A percentile compares a stretch with the other conserved stretches of the same genome.
These are phyloP conservation scores for Trichoderma parareesei DNA, from an alignment of 495 filamentous ascomycete genomes.

Conservation along the genomic window DNA sequence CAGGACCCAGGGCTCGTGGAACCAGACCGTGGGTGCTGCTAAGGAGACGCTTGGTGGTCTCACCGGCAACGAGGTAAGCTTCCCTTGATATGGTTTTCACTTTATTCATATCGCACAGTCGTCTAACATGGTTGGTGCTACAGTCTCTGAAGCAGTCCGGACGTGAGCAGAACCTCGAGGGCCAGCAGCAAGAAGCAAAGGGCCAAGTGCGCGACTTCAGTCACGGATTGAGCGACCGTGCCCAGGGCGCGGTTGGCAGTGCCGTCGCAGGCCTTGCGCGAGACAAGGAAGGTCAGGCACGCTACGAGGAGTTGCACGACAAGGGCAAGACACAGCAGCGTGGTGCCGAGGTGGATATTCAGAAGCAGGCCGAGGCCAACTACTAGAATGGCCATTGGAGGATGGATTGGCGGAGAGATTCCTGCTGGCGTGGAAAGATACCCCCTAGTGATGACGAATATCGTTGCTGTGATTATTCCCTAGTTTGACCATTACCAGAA, in stretches of 20 bases:
- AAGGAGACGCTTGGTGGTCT: slow-evolving; percentile 77
- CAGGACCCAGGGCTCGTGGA: slow-evolving; percentile 65
- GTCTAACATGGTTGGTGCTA: background rate
- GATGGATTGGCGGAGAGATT: background rate
- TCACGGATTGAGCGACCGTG: slow-evolving; percentile 62
- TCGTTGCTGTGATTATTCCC: background rate
- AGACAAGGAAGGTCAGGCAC: slow-evolving; percentile 52
- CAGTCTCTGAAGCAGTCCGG: slow-evolving; percentile 62
- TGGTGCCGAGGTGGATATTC: slow-evolving; percentile 74
- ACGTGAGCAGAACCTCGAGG: slow-evolving; percentile 67
- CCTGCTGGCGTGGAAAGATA: background rate
- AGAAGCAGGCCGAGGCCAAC: slow-evolving; percentile 52
- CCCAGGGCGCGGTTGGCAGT: slow-evolving; percentile 60
- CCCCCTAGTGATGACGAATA: background rate
- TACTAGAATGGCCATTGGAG: background rate
- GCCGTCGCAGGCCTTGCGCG: slow-evolving; percentile 65
- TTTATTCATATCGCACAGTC: background rate
- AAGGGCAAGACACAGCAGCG: slow-evolving; percentile 79
- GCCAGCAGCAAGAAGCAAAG: slow-evolving; percentile 73
- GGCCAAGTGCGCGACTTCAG: slow-evolving; percentile 76
- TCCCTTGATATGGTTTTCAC: background rate
- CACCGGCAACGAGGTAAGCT: slow-evolving; percentile 58
- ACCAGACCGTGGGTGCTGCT: slow-evolving; percentile 77
- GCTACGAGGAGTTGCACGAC: slow-evolving; percentile 64
- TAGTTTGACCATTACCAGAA: background rate